A percentile compares a stretch with the other conserved stretches of the same genome.
Evolutionary conservation across 164 flowering plant species (phyloP).

Genomic region (Berberis thunbergii): DNA sequence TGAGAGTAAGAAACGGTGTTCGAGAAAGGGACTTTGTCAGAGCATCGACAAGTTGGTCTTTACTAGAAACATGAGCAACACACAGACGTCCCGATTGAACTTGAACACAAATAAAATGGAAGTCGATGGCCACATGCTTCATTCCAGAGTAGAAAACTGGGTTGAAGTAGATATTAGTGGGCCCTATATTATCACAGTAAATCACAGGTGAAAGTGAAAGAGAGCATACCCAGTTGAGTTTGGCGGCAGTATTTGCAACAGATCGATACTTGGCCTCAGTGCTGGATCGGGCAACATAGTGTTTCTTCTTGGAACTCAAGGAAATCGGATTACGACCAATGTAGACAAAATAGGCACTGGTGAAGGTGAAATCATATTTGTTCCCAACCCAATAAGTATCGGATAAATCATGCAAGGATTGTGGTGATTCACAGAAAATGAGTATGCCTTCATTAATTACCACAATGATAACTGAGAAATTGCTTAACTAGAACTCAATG

Average conservation of each 20-base stretch:
- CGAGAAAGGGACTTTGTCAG: neutral
- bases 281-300: neutral
- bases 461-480: neutral
- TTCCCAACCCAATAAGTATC: neutral
- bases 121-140: no score
- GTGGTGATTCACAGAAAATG: neutral
- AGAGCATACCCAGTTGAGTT: neutral
- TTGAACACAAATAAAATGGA: no score
- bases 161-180: neutral
- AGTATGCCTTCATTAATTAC: neutral
- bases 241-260: neutral
- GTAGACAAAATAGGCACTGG: neutral
- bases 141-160: neutral
- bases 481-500: neutral
- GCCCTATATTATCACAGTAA: neutral
- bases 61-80: no score
- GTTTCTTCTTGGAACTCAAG: neutral
- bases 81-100: no score
- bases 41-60: neutral
- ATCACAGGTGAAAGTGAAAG: no score
- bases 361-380: neutral
- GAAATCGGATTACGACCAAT: neutral
- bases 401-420: neutral
- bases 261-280: neutral
- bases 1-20: neutral